Evolutionary conservation across 2,329 filamentous ascomycete species (phyloP).

Genomic region (Torrubiellomyces zombiae): DNA sequence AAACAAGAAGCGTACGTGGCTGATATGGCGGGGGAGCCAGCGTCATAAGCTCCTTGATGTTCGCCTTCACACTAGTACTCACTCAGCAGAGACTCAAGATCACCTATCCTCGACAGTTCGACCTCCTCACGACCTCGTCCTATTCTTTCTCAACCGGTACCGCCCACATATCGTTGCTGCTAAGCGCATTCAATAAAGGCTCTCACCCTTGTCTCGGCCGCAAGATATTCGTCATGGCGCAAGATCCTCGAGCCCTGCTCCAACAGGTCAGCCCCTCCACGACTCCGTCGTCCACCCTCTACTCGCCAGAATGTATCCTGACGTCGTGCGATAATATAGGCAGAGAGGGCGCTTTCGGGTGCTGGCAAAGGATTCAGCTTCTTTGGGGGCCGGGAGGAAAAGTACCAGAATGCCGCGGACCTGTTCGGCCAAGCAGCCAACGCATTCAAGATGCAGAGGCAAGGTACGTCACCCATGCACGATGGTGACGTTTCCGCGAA

Average conservation of each 20-base stretch:
- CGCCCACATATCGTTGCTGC: no score
- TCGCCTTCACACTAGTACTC: no score
- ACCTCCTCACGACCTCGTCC: no score
- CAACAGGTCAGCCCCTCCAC: slow-evolving; percentile 44
- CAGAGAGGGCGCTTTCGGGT: slow-evolving; percentile 64
- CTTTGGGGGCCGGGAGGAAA: slow-evolving; percentile 75
- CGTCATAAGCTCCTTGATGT: no score
- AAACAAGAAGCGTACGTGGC: no score
- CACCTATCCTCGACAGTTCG: no score
- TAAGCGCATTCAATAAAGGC: no score
- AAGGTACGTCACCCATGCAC: slow-evolving; percentile 41
- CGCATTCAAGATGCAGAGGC: slow-evolving; percentile 75
- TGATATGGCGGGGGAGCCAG: no score
- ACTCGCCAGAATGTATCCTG: slow-evolving; percentile 2
- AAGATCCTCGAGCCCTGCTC: slow-evolving; percentile 62
- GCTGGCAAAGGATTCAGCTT: slow-evolving; percentile 73
- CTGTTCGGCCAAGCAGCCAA: slow-evolving; percentile 80
- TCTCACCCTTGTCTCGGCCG: no score
- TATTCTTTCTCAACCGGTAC: no score
- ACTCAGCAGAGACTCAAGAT: no score
- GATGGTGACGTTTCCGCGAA: no score
- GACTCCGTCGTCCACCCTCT: slow-evolving; percentile 7
- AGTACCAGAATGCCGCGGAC: slow-evolving; percentile 79
- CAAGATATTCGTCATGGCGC: slow-evolving; percentile 47
- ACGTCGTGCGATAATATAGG: slow-evolving; percentile 33